Conservation (phyloP, 2,329 filamentous ascomycete genomes). For the Periconia sp. region DNA sequence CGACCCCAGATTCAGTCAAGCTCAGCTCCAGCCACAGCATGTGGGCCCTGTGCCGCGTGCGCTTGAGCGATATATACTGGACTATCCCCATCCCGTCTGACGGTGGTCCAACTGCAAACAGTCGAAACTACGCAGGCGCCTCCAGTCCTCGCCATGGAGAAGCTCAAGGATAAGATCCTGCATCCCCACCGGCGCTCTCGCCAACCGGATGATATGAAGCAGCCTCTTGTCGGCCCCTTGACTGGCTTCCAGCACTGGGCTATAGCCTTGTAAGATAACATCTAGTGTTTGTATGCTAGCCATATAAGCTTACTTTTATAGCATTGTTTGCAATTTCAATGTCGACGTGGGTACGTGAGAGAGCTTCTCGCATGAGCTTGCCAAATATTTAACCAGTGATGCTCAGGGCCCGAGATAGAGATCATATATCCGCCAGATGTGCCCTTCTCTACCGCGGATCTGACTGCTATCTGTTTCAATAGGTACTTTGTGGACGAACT, state of each 20-base stretch:
- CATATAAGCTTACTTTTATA: slow-evolving; percentile 24
- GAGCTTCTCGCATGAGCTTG: background rate
- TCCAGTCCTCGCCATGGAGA: slow-evolving; percentile 35
- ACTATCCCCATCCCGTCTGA: slow-evolving; percentile 13
- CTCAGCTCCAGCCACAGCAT: slow-evolving; percentile 8
- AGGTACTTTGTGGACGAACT: slow-evolving; percentile 30
- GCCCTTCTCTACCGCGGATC: slow-evolving; percentile 44
- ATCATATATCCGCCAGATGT: slow-evolving; percentile 49
- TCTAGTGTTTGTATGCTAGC: background rate
- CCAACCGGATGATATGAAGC: slow-evolving; percentile 30
- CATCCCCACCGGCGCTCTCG: slow-evolving; percentile 29
- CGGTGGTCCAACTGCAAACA: background rate
- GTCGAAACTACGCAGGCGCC: slow-evolving; percentile 7
- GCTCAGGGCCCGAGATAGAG: slow-evolving; percentile 48
- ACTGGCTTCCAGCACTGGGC: slow-evolving; percentile 47
- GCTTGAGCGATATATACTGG: slow-evolving; percentile 10
- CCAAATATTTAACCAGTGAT: slow-evolving; percentile 12
- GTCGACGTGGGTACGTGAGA: slow-evolving; percentile 47
- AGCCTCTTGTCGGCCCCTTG: slow-evolving; percentile 18
- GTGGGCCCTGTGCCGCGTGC: slow-evolving; percentile 13
- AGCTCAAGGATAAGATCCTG: slow-evolving; percentile 40
- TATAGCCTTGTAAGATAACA: slow-evolving; percentile 45
- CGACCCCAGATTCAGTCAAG: slow-evolving; percentile 1
- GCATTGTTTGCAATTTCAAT: slow-evolving; percentile 53
- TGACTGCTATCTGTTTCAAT: slow-evolving; percentile 52